Percentiles rank a stretch among this genome's conserved stretches.
These are phyloP conservation scores for Extremus antarcticus DNA, from an alignment of 495 filamentous ascomycete species.

Conservation along the genomic window DNA sequence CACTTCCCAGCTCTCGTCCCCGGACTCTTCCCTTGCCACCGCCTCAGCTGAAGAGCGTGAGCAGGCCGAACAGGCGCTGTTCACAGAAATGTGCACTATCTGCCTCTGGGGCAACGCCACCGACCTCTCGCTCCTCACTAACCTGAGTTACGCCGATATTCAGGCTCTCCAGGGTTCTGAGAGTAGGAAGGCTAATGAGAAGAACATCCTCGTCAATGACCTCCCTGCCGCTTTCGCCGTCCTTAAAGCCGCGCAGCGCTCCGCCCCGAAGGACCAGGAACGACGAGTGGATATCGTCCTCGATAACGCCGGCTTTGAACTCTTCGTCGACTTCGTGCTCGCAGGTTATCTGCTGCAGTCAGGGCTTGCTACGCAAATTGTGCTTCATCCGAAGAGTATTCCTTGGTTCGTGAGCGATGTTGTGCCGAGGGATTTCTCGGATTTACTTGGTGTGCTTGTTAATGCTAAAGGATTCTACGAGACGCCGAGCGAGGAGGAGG, in stretches of 20 bases:
- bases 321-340: conserved; percentile 86
- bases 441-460: conserved; percentile 65
- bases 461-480: conserved; percentile 66
- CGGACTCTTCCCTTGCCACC: conserved; percentile 29
- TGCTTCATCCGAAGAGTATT: conserved; percentile 87
- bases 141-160: conserved; percentile 86
- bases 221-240: conserved; percentile 58
- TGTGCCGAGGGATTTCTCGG: conserved; percentile 67
- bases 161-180: conserved; percentile 87
- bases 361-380: conserved; percentile 70
- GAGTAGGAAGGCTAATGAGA: conserved; percentile 70
- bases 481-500: conserved; percentile 52
- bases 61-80: conserved; percentile 64
- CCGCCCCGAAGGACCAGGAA: conserved; percentile 35
- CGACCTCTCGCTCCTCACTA: conserved; percentile 81
- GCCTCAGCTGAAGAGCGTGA: conserved; percentile 42
- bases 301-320: conserved; percentile 93
- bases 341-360: conserved; percentile 77
- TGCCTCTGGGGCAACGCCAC: conserved; percentile 98
- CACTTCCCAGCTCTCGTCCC: conserved; percentile 41
- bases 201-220: conserved; percentile 84
- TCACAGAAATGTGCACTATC: conserved; percentile 90
- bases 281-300: conserved; percentile 82
- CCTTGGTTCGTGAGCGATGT: conserved; percentile 99
- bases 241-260: conserved; percentile 49